Conservation (phyloP, 768 basidiomycete genomes). For the Lactarius sanguifluus region DNA sequence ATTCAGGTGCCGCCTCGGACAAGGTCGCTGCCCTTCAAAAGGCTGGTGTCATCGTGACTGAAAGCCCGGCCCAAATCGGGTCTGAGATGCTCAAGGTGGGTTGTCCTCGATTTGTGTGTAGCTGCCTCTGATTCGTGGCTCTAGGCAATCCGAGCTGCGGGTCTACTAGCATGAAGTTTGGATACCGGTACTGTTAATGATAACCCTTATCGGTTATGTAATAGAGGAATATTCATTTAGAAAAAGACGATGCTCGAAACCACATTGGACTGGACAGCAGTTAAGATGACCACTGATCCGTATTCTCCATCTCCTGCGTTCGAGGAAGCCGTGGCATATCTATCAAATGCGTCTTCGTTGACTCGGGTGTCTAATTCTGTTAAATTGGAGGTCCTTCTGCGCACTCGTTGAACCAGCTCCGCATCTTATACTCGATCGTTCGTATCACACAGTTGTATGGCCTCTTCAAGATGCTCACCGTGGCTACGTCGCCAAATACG, state of each 20-base stretch:
- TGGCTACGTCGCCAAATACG: conserved; percentile 52
- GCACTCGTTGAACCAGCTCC: conserved; percentile 23
- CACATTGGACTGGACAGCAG: conserved; percentile 15
- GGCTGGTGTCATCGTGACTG: conserved; percentile 91
- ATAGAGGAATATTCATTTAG: conserved; percentile 35
- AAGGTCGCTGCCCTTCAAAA: conserved; percentile 89
- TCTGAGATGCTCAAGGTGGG: conserved; percentile 81
- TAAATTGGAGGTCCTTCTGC: conserved; percentile 69
- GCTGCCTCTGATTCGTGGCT: conserved; percentile 25
- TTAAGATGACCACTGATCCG: conserved; percentile 26
- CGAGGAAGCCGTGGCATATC: conserved; percentile 59
- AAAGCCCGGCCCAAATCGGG: conserved; percentile 96
- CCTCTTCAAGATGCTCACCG: conserved; percentile 74
- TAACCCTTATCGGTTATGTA: conserved; percentile 38
- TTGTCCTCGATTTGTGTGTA: conserved; percentile 2
- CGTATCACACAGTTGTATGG: conserved; percentile 65
- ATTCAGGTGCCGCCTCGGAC: conserved; percentile 82
- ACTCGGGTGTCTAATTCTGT: conserved; percentile 54
- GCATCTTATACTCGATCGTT: conserved; percentile 19
- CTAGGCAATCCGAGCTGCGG: conserved; percentile 79
- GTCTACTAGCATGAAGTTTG: conserved; percentile 56
- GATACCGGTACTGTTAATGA: conserved; percentile 31
- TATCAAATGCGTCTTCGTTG: conserved; percentile 57
- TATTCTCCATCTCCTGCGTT: conserved; percentile 46
- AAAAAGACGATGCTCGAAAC: conserved; percentile 9